Evolutionary conservation across 2,329 filamentous ascomycete species (phyloP), one percentile per base, ranked within the genome.

Genomic region (Exophiala calicioides): DNA sequence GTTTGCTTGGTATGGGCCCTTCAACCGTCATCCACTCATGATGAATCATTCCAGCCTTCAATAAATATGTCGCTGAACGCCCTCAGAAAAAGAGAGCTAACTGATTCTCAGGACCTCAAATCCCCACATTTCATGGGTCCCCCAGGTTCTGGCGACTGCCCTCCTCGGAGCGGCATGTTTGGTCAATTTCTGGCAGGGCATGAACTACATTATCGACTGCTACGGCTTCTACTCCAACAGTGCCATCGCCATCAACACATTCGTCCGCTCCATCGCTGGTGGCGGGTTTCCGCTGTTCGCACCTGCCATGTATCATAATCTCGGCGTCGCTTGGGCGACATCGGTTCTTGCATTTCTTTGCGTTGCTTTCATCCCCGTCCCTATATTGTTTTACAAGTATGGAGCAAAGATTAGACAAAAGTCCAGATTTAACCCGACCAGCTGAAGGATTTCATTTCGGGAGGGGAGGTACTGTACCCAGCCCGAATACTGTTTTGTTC

Each of bases 311-410:
- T 71, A 65, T 35, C 51, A 60, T 21, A 60, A 58, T 6, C 60
- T 71, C 4, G 68, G 68, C 10, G 64, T 70, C 5, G 38, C 58
- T n/a, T 71, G 68, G 68, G 68, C 67, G 1, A 63, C 62, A 1
- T 70, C 63, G 46, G 45, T 70, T 20, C 51, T 71, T 26, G 68
- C 58, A 6, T 70, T 71, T 44, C 54, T 70, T 21, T 62, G 65
- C 8, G 23, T 65, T 13, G 66, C 62, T 3, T 66, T 71, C 61
- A 53, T 76, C 6, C 75, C 74, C 3, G 69, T 74, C 35, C 75
- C 75, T 2, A 62, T 76, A 12, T 44, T 78, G 51, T 66, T 78
- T 54, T 77, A 70, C 63, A 63, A 63, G 27, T 77, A 69, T 58
- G 75, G 75, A 0, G 66, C 68, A 37, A 63, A 44, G 48, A 64